phyloP scores from a whole-genome alignment of 2,329 filamentous ascomycete genomes.

The Beauveria australis region DNA sequence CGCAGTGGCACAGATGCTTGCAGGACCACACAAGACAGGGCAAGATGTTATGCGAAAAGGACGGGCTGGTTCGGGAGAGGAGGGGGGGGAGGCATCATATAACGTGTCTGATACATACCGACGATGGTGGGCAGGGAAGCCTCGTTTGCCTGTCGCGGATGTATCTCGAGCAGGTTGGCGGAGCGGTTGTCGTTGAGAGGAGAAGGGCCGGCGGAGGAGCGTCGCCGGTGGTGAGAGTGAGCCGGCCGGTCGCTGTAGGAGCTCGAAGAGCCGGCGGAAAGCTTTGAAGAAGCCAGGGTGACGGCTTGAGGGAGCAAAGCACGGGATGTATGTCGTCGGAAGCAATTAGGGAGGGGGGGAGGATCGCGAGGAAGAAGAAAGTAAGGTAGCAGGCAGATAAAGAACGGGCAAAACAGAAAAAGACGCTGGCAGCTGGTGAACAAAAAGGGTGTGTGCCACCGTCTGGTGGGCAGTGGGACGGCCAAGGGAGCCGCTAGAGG shows the following conservation, averaged over 20 bases:
- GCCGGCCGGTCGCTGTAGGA: slow-evolving; percentile 42
- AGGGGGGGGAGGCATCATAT: background rate
- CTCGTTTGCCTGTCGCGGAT: slow-evolving; percentile 22
- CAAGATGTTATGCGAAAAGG: too few species aligned
- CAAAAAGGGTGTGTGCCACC: background rate
- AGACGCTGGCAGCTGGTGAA: background rate
- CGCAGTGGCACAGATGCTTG: background rate
- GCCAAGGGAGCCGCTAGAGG: background rate
- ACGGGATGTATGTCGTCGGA: background rate
- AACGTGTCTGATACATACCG: slow-evolving; percentile 30
- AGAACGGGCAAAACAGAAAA: background rate
- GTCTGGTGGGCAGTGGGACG: background rate
- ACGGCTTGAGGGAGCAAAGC: slow-evolving; percentile 15
- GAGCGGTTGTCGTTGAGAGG: slow-evolving; percentile 24
- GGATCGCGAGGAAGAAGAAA: background rate
- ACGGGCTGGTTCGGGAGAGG: background rate
- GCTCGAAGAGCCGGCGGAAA: slow-evolving; percentile 44
- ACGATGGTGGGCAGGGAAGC: slow-evolving; percentile 43
- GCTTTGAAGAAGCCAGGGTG: slow-evolving; percentile 45
- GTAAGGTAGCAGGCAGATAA: background rate
- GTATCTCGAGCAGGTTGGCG: slow-evolving; percentile 23
- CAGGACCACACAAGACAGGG: background rate
- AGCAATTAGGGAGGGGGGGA: background rate
- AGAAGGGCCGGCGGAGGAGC: slow-evolving; percentile 34
- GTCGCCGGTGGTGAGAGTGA: slow-evolving; percentile 41